Evolutionary conservation across 1,284 basidiomycete species (phyloP), one percentile per base, ranked within the genome.

Genomic region (Marasmius oreades): DNA sequence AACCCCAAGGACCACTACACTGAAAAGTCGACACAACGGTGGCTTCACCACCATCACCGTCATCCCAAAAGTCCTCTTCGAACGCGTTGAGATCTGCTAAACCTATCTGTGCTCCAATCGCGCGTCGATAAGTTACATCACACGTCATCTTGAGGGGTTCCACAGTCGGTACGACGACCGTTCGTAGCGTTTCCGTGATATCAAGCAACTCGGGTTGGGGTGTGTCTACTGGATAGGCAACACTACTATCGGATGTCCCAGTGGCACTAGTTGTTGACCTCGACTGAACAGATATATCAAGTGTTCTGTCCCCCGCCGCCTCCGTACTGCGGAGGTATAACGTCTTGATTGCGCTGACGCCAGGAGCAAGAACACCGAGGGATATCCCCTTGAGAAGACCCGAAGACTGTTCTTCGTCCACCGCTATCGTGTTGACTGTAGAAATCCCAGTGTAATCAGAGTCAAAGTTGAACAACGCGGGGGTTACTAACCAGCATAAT

Each of bases 261-360:
- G 62, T 59, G 7, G 52, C 61, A 11, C 55, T 63, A n/a, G 60
- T 57, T 11, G 69, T 63, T 37, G 75, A 64, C 16, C 74, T 72
- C 14, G 89, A 87, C 57, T 87, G 88, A 43, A 92, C 73, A 1
- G 90, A 92, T 26, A 93, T 76, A 65, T 93, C 91, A 47, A 93
- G 70, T 46, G 81, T 76, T 31, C 90, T 77, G 51, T 87, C 82
- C 3, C 88, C 89, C 0, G 78, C 71, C 1, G 77, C 77, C 18
- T 88, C 88, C 0, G 76, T 74, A 61, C 79, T 84, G 48, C 73
- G 69, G 37, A 92, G 72, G 61, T 78, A 72, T 44, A 93, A 67
- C 8, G 81, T 86, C 66, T 88, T 89, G 47, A 77, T 61, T 2
- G 74, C 72, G 31, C 73, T 79, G 4, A 74, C 76, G 1, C 84